phyloP scores from a whole-genome alignment of 805 yeast genomes.

The Kuraishia molischiana region DNA sequence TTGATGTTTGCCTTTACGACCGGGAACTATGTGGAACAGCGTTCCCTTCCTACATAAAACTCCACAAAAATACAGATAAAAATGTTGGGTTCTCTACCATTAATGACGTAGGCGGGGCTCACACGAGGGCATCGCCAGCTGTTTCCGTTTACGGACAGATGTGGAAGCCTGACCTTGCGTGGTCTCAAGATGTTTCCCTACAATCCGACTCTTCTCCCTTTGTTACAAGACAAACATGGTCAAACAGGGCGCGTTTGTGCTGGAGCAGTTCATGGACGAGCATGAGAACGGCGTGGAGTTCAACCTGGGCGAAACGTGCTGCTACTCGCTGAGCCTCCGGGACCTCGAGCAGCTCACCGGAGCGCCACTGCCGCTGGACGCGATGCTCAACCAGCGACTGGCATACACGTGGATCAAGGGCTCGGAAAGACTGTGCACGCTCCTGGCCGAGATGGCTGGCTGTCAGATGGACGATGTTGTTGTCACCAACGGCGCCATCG shows the following conservation, averaged over 20 bases:
- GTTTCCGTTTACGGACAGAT: no score
- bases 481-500: constrained; percentile 47
- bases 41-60: no score
- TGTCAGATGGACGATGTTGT: constrained; percentile 28
- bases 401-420: constrained; percentile 40
- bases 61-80: no score
- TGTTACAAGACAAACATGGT: constrained; percentile 21
- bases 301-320: constrained; percentile 46
- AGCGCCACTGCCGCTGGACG: constrained; percentile 11
- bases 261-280: constrained; percentile 46
- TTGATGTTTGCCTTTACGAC: no score
- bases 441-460: constrained; percentile 17
- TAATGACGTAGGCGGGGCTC: no score
- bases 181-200: no score
- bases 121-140: no score
- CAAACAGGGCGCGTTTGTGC: constrained; percentile 33
- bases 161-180: no score
- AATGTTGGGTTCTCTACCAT: no score
- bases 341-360: constrained; percentile 25
- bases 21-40: no score
- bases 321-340: constrained; percentile 29
- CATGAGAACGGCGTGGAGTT: constrained; percentile 28
- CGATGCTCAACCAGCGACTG: constrained; percentile 18
- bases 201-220: not conserved
- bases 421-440: constrained; percentile 24